These are phyloP conservation scores for Xerocomus amazonicus DNA, from an alignment of 1,284 basidiomycete genomes.

Conservation along the genomic window DNA sequence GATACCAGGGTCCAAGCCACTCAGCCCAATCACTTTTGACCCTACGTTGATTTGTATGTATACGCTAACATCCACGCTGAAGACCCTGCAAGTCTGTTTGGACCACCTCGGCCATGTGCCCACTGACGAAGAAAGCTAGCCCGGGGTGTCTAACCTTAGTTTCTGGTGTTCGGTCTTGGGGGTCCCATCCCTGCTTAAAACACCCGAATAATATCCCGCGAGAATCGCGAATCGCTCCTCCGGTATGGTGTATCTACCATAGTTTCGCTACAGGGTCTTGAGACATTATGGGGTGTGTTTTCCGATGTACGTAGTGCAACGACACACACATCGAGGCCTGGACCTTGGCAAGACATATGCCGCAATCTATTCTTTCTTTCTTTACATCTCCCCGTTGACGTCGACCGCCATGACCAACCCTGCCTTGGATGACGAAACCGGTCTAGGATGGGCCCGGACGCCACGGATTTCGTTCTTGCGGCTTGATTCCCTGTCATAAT, in stretches of 20 bases:
- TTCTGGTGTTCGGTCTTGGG: neutral
- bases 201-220: neutral
- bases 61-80: neutral
- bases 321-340: neutral
- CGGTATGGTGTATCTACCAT: neutral
- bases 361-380: too few species aligned
- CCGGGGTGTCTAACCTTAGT: neutral
- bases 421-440: neutral
- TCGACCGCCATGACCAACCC: neutral
- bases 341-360: neutral
- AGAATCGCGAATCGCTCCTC: neutral
- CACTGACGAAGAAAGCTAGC: neutral
- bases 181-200: neutral
- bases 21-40: slow-evolving; percentile 5
- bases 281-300: neutral
- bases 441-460: neutral
- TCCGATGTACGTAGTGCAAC: neutral
- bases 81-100: neutral
- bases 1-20: slow-evolving; percentile 11
- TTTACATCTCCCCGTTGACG: neutral
- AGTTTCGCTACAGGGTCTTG: neutral
- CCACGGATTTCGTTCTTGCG: neutral
- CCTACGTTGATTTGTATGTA: neutral
- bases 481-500: neutral
- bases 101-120: neutral